A percentile compares a stretch with the other conserved stretches of the same genome.
These are phyloP conservation scores for Actinidia arguta DNA, from an alignment of 179 eudicot genomes.

Conservation along the genomic window DNA sequence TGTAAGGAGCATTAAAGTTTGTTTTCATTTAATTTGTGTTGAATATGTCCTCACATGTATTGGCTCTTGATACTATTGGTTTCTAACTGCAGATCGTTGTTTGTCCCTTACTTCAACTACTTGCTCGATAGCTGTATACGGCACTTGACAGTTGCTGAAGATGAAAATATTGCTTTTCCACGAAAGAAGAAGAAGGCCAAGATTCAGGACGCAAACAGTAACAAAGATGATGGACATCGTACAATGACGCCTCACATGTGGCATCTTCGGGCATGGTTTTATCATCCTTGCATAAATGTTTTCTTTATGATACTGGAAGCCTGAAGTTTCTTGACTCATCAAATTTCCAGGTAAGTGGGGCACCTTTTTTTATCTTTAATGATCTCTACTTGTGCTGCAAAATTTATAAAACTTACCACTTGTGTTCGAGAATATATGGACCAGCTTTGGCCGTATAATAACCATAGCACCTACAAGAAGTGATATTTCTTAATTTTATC, in stretches of 20 bases:
- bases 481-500: not conserved
- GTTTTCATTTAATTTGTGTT: not conserved
- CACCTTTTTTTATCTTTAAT: not conserved
- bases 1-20: not conserved
- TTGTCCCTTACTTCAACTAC: conserved; percentile 97
- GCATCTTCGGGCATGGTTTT: conserved; percentile 80
- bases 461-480: not conserved
- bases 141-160: conserved; percentile 63
- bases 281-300: conserved; percentile 88
- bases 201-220: conserved; percentile 40
- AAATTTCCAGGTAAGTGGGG: conserved; percentile 64
- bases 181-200: conserved; percentile 82
- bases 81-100: conserved; percentile 65
- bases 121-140: conserved; percentile 68
- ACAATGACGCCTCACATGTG: conserved; percentile 48
- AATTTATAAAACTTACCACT: not conserved
- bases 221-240: conserved; percentile 28
- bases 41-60: not conserved
- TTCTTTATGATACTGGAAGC: conserved; percentile 80
- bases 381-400: not conserved
- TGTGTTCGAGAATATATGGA: not conserved
- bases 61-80: conserved; percentile 6
- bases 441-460: not conserved
- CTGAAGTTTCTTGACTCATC: conserved; percentile 76
- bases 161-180: conserved; percentile 31